Conservation (phyloP, 148 eudicot genomes). For the Amaranthus cruentus region DNA sequence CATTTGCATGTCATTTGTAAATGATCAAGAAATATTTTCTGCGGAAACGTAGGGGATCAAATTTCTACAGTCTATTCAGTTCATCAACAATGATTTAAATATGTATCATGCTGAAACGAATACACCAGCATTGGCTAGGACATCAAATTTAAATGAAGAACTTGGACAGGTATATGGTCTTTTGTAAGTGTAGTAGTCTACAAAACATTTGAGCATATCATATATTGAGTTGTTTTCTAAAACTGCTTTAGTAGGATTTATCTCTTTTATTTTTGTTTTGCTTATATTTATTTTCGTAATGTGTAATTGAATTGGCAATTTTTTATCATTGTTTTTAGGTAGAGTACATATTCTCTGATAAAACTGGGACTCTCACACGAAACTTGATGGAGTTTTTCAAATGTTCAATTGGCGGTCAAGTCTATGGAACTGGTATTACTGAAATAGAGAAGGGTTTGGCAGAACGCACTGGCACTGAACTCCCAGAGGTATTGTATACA, state of each 20-base stretch:
- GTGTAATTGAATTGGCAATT: slow-evolving; percentile 14
- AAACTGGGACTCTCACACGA: slow-evolving; percentile 94
- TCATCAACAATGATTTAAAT: slow-evolving; percentile 87
- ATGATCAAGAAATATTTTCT: slow-evolving; percentile 13
- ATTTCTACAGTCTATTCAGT: slow-evolving; percentile 83
- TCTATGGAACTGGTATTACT: slow-evolving; percentile 87
- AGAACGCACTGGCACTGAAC: slow-evolving; percentile 55
- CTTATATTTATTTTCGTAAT: background rate
- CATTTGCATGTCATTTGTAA: slow-evolving; percentile 4
- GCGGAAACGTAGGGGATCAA: slow-evolving; percentile 67
- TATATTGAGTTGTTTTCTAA: background rate
- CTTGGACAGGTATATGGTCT: slow-evolving; percentile 86
- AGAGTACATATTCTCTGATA: slow-evolving; percentile 92
- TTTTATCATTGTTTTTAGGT: slow-evolving; percentile 47
- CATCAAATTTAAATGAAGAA: slow-evolving; percentile 98
- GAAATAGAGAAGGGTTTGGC: slow-evolving; percentile 92
- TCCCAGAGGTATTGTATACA: slow-evolving; percentile 45
- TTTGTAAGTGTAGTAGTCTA: background rate
- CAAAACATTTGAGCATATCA: slow-evolving; percentile 2
- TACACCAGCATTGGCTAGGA: slow-evolving; percentile 93
- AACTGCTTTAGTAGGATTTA: background rate
- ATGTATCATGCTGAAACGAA: slow-evolving; percentile 90
- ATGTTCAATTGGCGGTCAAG: slow-evolving; percentile 93
- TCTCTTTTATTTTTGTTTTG: background rate
- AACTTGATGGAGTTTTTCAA: slow-evolving; percentile 99